Evolutionary conservation across 345 rosid species (phyloP), one percentile per base, ranked within the genome.

Genomic region (Anacardium occidentale): DNA sequence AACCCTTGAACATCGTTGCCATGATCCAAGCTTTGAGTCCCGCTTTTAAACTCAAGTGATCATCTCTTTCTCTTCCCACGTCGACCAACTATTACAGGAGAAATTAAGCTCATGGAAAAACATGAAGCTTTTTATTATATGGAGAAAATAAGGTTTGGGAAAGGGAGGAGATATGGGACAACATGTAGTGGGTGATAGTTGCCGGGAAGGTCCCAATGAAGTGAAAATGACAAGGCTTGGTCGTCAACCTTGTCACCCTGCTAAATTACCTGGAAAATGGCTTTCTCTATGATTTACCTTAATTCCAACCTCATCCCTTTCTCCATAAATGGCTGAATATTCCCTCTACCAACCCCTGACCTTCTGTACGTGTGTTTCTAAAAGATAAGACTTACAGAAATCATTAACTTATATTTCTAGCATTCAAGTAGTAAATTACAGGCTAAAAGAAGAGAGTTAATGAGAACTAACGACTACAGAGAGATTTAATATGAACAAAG

Each of bases 1-100:
- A 13, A 81, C 65, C 85, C 77, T 87, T 2, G 88, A 85, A 54
- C 85, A 87, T 76, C 90, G 70, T 67, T 78, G 74, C 88, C 86
- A 82, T 4, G 84, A 72, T 45, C 75, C 73, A 48, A 77, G 65
- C 85, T 82, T 85, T 32, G 76, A 66, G 53, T 76, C 65, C 61
- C 83, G n/a, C 25, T 15, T 47, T 69, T 1, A 42, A 20, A 13
- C 50, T 40, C 15, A 47, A 52, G 40, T 26, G 29, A 70, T 44
- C 54, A 32, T 25, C 32, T 75, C 53, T 56, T 13, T 70, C 81
- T 73, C 77, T 79, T 69, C 57, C 57, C 77, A 78, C 34, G 53
- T 58, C 11, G 2, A 37, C 72, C 34, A 37, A 54, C 13, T 56
- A 9, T 5, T 37, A 37, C 7, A 37, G 42, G 42, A 37, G 42